Conservation (phyloP, 169 alveolate genomes). For the Eimeria falciformis region DNA sequence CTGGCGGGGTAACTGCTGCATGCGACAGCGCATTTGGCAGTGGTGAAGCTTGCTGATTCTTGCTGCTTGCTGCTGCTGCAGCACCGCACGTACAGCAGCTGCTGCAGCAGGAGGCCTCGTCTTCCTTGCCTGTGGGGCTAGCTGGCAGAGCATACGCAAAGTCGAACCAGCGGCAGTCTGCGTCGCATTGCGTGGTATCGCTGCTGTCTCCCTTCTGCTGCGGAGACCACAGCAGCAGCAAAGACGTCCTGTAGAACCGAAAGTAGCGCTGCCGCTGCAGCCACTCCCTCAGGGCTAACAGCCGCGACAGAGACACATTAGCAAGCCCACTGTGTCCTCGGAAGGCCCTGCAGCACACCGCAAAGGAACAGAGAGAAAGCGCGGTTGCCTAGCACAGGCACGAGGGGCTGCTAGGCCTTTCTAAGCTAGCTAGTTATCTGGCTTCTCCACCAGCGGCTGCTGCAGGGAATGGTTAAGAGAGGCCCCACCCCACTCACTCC, state of each 20-base stretch:
- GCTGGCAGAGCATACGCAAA: not conserved
- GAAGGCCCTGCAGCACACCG: not conserved
- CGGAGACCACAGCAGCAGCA: not conserved
- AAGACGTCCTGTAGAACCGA: constrained; percentile 48
- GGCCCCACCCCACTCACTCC: not conserved
- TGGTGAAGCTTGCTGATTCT: not conserved
- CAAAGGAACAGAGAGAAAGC: not conserved
- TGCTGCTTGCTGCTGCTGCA: not conserved
- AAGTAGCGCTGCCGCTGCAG: constrained; percentile 31
- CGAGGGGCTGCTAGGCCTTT: no score
- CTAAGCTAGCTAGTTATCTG: no score
- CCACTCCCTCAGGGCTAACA: constrained; percentile 41
- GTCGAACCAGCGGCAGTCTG: not conserved
- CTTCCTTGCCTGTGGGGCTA: not conserved
- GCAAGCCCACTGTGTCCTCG: not conserved
- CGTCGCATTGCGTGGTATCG: not conserved
- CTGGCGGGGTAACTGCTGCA: not conserved
- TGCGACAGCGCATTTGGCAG: not conserved
- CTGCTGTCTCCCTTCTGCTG: not conserved
- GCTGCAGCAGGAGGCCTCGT: not conserved
- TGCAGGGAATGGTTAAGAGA: no score
- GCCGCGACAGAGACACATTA: not conserved
- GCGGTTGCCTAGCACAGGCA: no score
- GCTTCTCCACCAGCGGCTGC: no score
- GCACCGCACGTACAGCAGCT: constrained; percentile 6